A percentile compares a stretch with the other conserved stretches of the same genome.
Conservation (phyloP, 257 asterid species). For the Asclepias syriaca region DNA sequence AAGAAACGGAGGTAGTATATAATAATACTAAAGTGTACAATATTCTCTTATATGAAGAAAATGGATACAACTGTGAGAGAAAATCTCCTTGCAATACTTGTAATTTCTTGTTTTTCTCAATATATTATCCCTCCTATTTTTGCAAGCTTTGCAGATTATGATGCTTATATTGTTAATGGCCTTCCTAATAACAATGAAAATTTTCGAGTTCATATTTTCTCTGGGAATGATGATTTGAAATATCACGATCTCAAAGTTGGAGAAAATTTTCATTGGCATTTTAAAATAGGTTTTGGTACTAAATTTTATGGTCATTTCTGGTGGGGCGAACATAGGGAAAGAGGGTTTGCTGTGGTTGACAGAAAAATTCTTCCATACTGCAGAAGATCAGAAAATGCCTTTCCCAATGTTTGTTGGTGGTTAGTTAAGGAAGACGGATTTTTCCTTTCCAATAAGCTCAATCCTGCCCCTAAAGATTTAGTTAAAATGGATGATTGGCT, state of each 20-base stretch:
- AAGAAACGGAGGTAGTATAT: too few relatives aligned
- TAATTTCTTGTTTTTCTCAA: background rate
- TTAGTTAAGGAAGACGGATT: background rate
- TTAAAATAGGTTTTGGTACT: background rate
- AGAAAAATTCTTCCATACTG: background rate
- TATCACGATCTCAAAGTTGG: background rate
- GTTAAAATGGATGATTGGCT: background rate
- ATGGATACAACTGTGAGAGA: background rate
- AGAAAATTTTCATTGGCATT: background rate
- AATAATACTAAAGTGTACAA: too few relatives aligned
- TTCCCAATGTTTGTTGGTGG: background rate
- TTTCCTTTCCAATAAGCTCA: background rate
- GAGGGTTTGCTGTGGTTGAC: background rate
- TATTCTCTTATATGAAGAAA: too few relatives aligned
- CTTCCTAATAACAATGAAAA: background rate
- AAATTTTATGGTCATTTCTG: background rate
- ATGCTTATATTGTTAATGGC: background rate
- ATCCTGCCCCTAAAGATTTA: background rate
- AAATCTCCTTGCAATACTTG: background rate
- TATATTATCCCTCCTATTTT: background rate
- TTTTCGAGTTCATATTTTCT: background rate
- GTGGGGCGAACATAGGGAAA: background rate
- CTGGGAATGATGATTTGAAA: background rate
- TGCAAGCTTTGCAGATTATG: background rate
- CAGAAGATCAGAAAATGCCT: too few relatives aligned